These are phyloP conservation scores for Fusarium heterosporum DNA, from an alignment of 2,329 filamentous ascomycete genomes.

Conservation along the genomic window DNA sequence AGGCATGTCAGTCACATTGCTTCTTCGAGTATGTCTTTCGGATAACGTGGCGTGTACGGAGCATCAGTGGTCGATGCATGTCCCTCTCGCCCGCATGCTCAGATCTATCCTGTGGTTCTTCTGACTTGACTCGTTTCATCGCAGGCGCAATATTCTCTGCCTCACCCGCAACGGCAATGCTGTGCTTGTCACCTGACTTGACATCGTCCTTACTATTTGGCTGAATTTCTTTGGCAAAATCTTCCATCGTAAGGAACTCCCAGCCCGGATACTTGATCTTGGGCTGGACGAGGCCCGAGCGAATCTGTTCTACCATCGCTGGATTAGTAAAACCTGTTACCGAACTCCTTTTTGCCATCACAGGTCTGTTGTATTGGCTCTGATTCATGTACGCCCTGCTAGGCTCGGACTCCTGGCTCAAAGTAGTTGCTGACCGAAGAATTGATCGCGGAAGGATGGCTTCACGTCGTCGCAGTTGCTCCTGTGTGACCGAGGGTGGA, in stretches of 20 bases:
- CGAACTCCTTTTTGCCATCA: slow-evolving; percentile 23
- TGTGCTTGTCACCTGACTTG: neutral
- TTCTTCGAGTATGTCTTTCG: slow-evolving; percentile 29
- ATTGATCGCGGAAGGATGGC: slow-evolving; percentile 50
- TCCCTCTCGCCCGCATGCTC: neutral
- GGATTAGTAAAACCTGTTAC: slow-evolving; percentile 17
- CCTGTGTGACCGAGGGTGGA: slow-evolving; percentile 52
- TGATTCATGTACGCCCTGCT: slow-evolving; percentile 25
- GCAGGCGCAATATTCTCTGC: neutral
- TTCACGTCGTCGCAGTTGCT: slow-evolving; percentile 52
- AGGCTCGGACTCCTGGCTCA: slow-evolving; percentile 18
- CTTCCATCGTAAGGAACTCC: slow-evolving; percentile 43
- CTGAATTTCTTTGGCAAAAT: slow-evolving; percentile 43
- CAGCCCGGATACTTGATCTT: slow-evolving; percentile 10
- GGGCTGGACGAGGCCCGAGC: slow-evolving; percentile 39
- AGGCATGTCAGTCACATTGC: slow-evolving; percentile 1
- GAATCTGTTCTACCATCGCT: slow-evolving; percentile 47
- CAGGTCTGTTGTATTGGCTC: slow-evolving; percentile 43
- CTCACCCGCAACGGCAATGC: neutral
- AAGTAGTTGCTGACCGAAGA: slow-evolving; percentile 45
- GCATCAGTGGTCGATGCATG: neutral
- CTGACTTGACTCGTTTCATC: slow-evolving; percentile 33
- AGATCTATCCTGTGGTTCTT: neutral
- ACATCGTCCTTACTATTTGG: neutral
- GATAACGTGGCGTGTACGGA: neutral